A percentile compares a stretch with the other conserved stretches of the same genome.
phyloP scores from a whole-genome alignment of 1,284 basidiomycete species.

The Abortiporus biennis region DNA sequence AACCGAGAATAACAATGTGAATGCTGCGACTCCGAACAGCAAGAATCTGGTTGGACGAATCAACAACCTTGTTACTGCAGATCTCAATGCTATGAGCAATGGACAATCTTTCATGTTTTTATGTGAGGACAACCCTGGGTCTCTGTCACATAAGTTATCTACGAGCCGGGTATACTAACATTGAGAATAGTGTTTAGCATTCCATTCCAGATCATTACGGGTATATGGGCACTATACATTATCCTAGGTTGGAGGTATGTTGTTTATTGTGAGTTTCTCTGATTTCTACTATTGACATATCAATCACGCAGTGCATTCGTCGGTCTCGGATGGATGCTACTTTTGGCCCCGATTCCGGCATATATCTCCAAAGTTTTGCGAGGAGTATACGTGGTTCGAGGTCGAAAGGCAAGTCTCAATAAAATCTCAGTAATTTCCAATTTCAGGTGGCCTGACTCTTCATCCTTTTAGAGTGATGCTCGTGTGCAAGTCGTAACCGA shows the following conservation, averaged over 20 bases:
- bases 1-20: conserved; percentile 5
- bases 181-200: conserved; percentile 22
- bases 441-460: too few relatives aligned
- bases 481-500: conserved; percentile 41
- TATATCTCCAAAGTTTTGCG: conserved; percentile 21
- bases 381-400: conserved; percentile 14
- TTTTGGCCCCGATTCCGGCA: conserved; percentile 43
- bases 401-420: conserved; percentile 14
- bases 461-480: conserved; percentile 32
- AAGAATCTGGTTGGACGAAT: conserved; percentile 35
- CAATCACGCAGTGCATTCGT: conserved; percentile 30
- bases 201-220: conserved; percentile 30
- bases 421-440: conserved; percentile 14
- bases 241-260: conserved; percentile 38
- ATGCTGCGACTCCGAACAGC: neutral
- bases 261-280: neutral
- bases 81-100: conserved; percentile 24
- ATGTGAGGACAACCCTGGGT: conserved; percentile 11
- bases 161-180: neutral
- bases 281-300: neutral
- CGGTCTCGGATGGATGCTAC: conserved; percentile 42
- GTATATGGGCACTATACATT: conserved; percentile 34
- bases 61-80: conserved; percentile 34
- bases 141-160: neutral
- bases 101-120: conserved; percentile 26